Base-by-base conservation (phyloP, 371 early-diverging fungal genomes). In the Phascolomyces articulosus region DNA sequence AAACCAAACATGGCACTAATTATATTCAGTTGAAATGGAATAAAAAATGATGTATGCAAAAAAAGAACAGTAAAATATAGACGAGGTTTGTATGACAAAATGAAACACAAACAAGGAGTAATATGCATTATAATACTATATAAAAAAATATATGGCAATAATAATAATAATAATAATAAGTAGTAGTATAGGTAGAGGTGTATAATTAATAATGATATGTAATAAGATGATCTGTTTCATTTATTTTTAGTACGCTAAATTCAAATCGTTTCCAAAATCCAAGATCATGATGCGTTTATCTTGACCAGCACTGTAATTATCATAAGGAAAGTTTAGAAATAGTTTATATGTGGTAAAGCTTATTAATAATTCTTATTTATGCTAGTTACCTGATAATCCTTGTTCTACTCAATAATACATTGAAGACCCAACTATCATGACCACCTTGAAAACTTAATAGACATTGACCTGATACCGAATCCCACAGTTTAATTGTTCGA, bases 401-500 rank as follows among this genome's bases (percentile, higher is more conserved):
- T 26, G 88, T 85, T 1, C 82, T 70, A 55, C 90, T 91, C 64
- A 93, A 85, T 65, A 92, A 90, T 15, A 95, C 93, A 74, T 95
- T 92, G 77, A 96, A 96, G 18, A 97, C 95, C 96, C 96, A 96
- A 66, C 90, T 91, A 0, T 88, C 72, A 70, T 95, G 93, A n/a
- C 89, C 94, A 55, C 84, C 86, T 60, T 84, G 80, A 55, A 93
- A 86, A 71, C 89, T 84, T 28, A 91, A 67, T 3, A 78, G 38
- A 34, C 83, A 79, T 27, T 64, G 54, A 8, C 75, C 75, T 15
- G 73, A 71, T 21, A 70, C 65, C 2, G 85, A 66, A 68, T 97
- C 94, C 96, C 97, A 99, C 26, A 98, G 93, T 72, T 94, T 95
- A 58, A 99, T 85, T 0, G 95, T 91, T 60, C 95, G 93, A 78